A percentile compares a stretch with the other conserved stretches of the same genome.
phyloP scores from a whole-genome alignment of 2,329 filamentous ascomycete genomes.

The Lojkania enalia region DNA sequence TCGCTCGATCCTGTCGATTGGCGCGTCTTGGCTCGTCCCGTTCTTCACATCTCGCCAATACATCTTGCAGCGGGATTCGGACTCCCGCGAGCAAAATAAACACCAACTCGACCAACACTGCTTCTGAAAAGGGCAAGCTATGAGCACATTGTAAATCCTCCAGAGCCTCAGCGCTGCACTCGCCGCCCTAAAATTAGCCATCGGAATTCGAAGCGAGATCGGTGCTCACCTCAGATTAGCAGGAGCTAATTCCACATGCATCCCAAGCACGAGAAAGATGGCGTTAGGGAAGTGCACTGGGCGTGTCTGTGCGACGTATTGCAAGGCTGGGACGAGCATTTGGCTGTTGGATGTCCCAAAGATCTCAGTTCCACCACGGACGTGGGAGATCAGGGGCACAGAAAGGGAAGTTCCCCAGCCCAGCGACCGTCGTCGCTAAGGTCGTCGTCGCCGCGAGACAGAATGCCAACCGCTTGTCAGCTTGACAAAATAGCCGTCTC shows the following conservation, averaged over 20 bases:
- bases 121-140: not conserved
- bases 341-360: not conserved
- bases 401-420: not conserved
- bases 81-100: not conserved
- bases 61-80: conserved; percentile 1
- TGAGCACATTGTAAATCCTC: not conserved
- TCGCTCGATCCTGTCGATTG: too few relatives aligned
- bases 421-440: not conserved
- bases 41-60: not conserved
- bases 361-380: conserved; percentile 4
- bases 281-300: too few relatives aligned
- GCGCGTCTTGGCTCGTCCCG: too few relatives aligned
- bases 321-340: not conserved
- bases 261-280: conserved; percentile 1
- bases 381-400: conserved; percentile 2
- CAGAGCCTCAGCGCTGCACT: not conserved
- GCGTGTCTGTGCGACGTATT: conserved; percentile 1
- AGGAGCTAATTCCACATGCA: conserved; percentile 2
- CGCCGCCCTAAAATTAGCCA: conserved; percentile 1
- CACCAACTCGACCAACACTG: not conserved
- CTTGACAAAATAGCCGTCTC: not conserved
- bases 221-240: conserved; percentile 8
- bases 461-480: not conserved
- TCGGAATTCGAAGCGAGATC: not conserved
- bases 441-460: not conserved